A percentile compares a stretch with the other conserved stretches of the same genome.
These are phyloP conservation scores for Combretum micranthum DNA, from an alignment of 345 rosid species.

Conservation along the genomic window DNA sequence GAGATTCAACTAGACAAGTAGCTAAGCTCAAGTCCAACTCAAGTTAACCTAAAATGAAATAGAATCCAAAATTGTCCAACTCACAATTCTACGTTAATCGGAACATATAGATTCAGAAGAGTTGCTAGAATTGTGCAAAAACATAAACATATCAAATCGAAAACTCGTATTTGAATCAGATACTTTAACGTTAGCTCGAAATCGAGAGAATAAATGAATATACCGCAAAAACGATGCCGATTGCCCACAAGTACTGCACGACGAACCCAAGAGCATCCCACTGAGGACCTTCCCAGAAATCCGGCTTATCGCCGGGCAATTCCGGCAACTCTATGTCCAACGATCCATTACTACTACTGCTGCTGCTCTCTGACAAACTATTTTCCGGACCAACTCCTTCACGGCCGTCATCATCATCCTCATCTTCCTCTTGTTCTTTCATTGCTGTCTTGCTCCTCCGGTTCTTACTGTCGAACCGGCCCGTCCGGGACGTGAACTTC, in stretches of 20 bases:
- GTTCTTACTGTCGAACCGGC: constrained; percentile 65
- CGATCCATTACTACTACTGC: constrained; percentile 11
- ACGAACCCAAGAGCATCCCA: constrained; percentile 85
- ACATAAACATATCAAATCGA: no score
- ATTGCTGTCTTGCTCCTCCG: constrained; percentile 39
- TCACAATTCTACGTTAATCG: no score
- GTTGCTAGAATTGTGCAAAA: no score
- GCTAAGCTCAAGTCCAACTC: no score
- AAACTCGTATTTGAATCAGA: no score
- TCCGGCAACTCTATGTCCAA: constrained; percentile 42
- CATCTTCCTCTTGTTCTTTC: constrained; percentile 28
- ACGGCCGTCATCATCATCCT: constrained; percentile 9
- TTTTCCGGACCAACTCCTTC: constrained; percentile 15
- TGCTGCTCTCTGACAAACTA: constrained; percentile 15
- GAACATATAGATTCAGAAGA: no score
- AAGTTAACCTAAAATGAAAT: no score
- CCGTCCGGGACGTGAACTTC: constrained; percentile 54
- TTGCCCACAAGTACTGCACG: constrained; percentile 84
- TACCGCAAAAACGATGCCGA: constrained; percentile 81
- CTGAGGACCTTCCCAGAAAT: constrained; percentile 78
- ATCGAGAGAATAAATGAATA: neutral
- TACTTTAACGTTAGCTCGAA: neutral
- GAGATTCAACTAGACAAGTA: no score
- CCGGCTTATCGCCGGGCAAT: constrained; percentile 55
- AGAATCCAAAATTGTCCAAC: no score